Evolutionary conservation across 2,329 filamentous ascomycete genomes (phyloP).

Genomic region (Arthrobotrys megalospora): DNA sequence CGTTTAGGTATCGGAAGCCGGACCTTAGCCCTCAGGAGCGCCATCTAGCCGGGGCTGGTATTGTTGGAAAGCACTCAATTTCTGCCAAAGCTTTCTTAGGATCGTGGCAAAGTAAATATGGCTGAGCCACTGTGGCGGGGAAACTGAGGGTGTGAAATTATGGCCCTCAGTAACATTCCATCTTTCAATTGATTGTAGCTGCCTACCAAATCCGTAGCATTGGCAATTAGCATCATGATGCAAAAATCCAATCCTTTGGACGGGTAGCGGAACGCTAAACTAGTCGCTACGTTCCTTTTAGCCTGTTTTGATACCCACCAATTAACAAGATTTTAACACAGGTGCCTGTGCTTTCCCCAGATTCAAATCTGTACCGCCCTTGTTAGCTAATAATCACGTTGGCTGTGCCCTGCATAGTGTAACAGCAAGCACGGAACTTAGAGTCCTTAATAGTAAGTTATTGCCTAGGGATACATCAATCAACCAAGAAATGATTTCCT

Average conservation of each 20-base stretch:
- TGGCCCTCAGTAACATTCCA: conserved; percentile 31
- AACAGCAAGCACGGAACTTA: background rate
- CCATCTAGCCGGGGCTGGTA: conserved; percentile 14
- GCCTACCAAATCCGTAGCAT: conserved; percentile 8
- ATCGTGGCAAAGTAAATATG: conserved; percentile 11
- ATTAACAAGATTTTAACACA: background rate
- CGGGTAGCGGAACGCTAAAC: conserved; percentile 11
- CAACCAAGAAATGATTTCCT: conserved; percentile 4
- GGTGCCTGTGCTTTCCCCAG: conserved; percentile 25
- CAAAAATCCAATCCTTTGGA: background rate
- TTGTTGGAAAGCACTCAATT: background rate
- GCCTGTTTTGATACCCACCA: conserved; percentile 7
- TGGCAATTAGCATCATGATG: background rate
- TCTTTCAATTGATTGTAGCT: background rate
- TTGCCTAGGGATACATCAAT: conserved; percentile 5
- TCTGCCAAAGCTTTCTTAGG: background rate
- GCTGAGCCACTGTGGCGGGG: conserved; percentile 36
- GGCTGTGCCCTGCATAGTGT: conserved; percentile 5
- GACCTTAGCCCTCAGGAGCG: background rate
- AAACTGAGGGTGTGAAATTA: background rate
- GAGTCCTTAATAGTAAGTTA: background rate
- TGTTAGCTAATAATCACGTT: conserved; percentile 32
- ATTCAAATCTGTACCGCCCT: conserved; percentile 11
- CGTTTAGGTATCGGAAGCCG: background rate
- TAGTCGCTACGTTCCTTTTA: background rate